phyloP scores from a whole-genome alignment of 306 rosid species.

The Gastrolobium villosum region DNA sequence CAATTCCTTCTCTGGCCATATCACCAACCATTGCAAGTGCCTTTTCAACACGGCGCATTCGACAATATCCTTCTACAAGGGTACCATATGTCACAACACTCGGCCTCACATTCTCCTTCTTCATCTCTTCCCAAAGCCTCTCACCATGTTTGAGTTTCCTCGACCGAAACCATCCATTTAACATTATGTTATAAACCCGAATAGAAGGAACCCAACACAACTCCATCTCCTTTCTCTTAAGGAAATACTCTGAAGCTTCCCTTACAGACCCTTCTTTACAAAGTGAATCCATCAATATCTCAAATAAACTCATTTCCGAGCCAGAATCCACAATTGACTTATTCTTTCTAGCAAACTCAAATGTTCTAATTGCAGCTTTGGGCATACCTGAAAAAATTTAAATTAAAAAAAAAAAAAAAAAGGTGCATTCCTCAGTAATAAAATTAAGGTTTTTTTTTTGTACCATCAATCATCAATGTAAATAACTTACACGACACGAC shows the following conservation, averaged over 20 bases:
- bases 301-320: slow-evolving; percentile 74
- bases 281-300: slow-evolving; percentile 84
- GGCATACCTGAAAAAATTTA: slow-evolving; percentile 45
- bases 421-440: not conserved
- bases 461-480: too few species aligned
- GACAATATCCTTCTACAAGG: slow-evolving; percentile 88
- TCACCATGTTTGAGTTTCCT: slow-evolving; percentile 87
- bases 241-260: slow-evolving; percentile 54
- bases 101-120: slow-evolving; percentile 70
- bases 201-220: slow-evolving; percentile 59
- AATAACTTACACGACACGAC: too few species aligned
- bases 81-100: slow-evolving; percentile 94
- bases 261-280: slow-evolving; percentile 78
- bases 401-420: not conserved
- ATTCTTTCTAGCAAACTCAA: slow-evolving; percentile 67
- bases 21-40: slow-evolving; percentile 79
- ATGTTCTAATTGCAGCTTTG: slow-evolving; percentile 74
- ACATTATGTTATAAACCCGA: slow-evolving; percentile 72
- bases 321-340: slow-evolving; percentile 51
- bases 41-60: slow-evolving; percentile 76
- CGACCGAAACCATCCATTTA: slow-evolving; percentile 85
- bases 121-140: slow-evolving; percentile 87
- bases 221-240: slow-evolving; percentile 47
- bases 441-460: too few species aligned
- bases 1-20: slow-evolving; percentile 74